Evolutionary conservation across 1,284 basidiomycete genomes (phyloP), one percentile per base, ranked within the genome.

Genomic region (Malassezia sp.): DNA sequence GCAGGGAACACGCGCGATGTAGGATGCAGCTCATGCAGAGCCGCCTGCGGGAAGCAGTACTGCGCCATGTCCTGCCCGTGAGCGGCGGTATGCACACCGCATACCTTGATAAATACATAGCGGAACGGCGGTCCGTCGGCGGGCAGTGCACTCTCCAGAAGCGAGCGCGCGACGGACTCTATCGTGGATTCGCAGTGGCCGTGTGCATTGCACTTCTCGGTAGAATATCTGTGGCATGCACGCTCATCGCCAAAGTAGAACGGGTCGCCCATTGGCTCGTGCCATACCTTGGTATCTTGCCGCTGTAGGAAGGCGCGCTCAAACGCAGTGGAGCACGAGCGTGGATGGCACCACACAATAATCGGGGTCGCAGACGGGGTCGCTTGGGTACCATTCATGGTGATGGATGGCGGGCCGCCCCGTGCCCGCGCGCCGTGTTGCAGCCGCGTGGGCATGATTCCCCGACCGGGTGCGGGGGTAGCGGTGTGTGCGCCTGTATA

Each of bases 21-120:
- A 2, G 57, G 56, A 36, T 66, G 62, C 21, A 66, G 52, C 34
- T 49, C 52, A 22, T 52, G 47, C 12, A 66, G 46, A n/a, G 51
- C 21, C 4, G 50, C 44, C 38, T 51, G 52, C 10, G 54, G 42
- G 52, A 66, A 61, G 33, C 63, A 48, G 39, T 60, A 66, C 36
- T 62, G 63, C 24, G 62, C 63, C 63, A 66, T 66, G 33, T 66
- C 63, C 38, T 38, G 37, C n/a, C n/a, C n/a, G n/a, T n/a, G n/a
- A n/a, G n/a, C n/a, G n/a, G n/a, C 27, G 24, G 24, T 38, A 22
- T 26, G 37, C 27, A 20, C 28, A 20, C 2, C 10, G 20, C 17
- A 10, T 24, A 38, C 37, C 49, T 64, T 65, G 48, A 64, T 56
- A 42, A 65, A 65, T 29, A 65, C 34, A 41, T 60, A 64, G 40